Conservation (phyloP, 2,329 filamentous ascomycete species). For the Neonectria faginata region DNA sequence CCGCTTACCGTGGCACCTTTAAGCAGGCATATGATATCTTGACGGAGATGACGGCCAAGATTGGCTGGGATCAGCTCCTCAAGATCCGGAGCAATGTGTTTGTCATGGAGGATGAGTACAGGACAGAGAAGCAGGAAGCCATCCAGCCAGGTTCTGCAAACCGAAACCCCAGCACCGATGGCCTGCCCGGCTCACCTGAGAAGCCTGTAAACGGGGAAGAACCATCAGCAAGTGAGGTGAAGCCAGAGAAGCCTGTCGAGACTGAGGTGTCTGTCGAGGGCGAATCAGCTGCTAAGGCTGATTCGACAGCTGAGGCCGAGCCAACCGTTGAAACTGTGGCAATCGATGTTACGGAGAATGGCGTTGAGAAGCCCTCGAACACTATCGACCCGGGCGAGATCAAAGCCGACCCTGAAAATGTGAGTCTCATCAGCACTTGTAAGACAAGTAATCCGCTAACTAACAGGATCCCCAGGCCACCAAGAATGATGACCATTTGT, state of each 20-base stretch:
- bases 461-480: constrained; percentile 61
- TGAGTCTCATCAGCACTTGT: constrained; percentile 51
- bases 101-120: constrained; percentile 99
- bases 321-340: constrained; percentile 32
- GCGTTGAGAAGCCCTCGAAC: constrained; percentile 82
- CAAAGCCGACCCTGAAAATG: constrained; percentile 80
- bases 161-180: constrained; percentile 83
- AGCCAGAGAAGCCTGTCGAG: constrained; percentile 48
- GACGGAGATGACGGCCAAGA: constrained; percentile 95
- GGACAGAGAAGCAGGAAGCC: constrained; percentile 81
- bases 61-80: constrained; percentile 96
- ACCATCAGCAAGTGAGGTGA: constrained; percentile 52
- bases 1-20: constrained; percentile 94
- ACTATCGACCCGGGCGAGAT: constrained; percentile 81
- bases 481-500: constrained; percentile 78
- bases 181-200: constrained; percentile 77
- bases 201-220: constrained; percentile 63
- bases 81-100: constrained; percentile 97
- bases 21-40: constrained; percentile 93
- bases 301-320: constrained; percentile 51
- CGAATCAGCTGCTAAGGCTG: constrained; percentile 29
- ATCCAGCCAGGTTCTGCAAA: constrained; percentile 62
- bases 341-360: constrained; percentile 46
- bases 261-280: constrained; percentile 33
- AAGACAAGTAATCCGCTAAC: neutral